A percentile compares a stretch with the other conserved stretches of the same genome.
These are phyloP conservation scores for Silene coronaria DNA, from an alignment of 179 eudicot species.

Conservation along the genomic window DNA sequence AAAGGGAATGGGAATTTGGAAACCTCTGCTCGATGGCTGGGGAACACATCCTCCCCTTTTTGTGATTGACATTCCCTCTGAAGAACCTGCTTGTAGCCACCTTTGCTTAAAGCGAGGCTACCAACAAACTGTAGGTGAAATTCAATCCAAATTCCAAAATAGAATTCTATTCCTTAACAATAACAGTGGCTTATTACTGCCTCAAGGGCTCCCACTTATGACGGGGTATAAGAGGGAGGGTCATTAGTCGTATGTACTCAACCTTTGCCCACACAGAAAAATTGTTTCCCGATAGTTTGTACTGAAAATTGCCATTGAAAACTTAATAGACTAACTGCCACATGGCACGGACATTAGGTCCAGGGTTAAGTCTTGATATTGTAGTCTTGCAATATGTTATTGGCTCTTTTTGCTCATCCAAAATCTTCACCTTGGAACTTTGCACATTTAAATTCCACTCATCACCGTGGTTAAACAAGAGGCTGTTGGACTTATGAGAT, in stretches of 20 bases:
- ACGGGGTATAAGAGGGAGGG: not conserved
- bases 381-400: not conserved
- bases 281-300: too few species aligned
- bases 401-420: not conserved
- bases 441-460: not conserved
- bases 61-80: too few species aligned
- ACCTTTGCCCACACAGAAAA: not conserved
- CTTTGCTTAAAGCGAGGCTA: not conserved
- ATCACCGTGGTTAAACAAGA: not conserved
- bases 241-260: not conserved
- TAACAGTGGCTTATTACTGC: not conserved
- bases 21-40: too few species aligned
- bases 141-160: not conserved
- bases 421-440: not conserved
- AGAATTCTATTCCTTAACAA: not conserved
- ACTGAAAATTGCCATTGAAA: not conserved
- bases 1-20: too few species aligned
- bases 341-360: too few species aligned
- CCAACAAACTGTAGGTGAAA: not conserved
- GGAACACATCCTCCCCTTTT: too few species aligned
- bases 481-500: not conserved
- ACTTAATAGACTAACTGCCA: not conserved
- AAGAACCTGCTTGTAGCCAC: too few species aligned
- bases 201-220: not conserved
- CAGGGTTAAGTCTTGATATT: too few species aligned